A percentile compares a stretch with the other conserved stretches of the same genome.
These are phyloP conservation scores for Penicillium sp. DNA, from an alignment of 2,329 filamentous ascomycete species.

Conservation along the genomic window DNA sequence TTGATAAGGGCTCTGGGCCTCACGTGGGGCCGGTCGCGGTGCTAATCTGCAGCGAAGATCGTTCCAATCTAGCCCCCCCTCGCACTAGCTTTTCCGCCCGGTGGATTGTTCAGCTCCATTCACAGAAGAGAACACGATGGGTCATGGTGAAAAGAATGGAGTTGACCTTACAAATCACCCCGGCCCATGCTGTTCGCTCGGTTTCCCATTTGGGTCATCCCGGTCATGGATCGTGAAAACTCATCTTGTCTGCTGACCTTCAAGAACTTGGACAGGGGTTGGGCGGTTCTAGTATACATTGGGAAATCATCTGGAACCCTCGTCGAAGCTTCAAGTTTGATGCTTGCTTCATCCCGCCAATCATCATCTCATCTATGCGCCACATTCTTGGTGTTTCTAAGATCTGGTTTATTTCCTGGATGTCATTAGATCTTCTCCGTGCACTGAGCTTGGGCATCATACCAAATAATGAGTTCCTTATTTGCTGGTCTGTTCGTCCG, in stretches of 20 bases:
- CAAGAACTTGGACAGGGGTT: not conserved
- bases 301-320: not conserved
- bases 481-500: not conserved
- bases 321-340: not conserved
- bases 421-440: not conserved
- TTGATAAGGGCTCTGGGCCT: constrained; percentile 19
- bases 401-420: not conserved
- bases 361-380: not conserved
- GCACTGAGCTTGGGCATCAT: no score
- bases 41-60: constrained; percentile 10
- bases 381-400: not conserved
- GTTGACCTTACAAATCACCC: not conserved
- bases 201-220: not conserved
- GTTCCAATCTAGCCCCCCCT: constrained; percentile 1
- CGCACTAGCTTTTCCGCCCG: not conserved
- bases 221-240: not conserved
- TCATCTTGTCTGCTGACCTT: not conserved
- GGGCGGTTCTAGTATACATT: not conserved
- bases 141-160: not conserved
- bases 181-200: not conserved
- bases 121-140: no score
- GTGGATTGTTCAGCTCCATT: not conserved
- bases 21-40: constrained; percentile 12
- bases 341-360: not conserved
- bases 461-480: no score